Conservation (phyloP, 1,284 basidiomycete genomes). For the Leucoagaricus sp. region DNA sequence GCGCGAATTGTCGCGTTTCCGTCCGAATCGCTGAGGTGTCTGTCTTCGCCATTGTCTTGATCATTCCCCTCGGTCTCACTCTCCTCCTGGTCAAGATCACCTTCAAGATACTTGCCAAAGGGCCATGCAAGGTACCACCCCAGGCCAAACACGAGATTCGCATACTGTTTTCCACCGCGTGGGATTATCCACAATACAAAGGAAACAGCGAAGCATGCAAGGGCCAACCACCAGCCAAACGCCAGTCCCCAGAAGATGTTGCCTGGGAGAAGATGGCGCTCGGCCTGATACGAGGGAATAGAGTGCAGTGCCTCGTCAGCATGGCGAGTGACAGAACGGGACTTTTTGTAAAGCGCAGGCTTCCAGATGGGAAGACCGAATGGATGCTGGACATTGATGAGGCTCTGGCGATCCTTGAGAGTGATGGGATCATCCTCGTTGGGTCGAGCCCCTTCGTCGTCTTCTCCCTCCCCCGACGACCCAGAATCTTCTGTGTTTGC, state of each 20-base stretch:
- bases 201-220: conserved; percentile 70
- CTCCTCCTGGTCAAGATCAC: conserved; percentile 54
- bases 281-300: conserved; percentile 88
- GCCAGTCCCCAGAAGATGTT: conserved; percentile 90
- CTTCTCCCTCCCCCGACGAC: conserved; percentile 33
- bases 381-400: conserved; percentile 98
- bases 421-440: conserved; percentile 89
- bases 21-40: conserved; percentile 12
- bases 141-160: conserved; percentile 86
- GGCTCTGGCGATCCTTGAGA: conserved; percentile 94
- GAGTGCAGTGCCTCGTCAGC: conserved; percentile 95
- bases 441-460: conserved; percentile 34
- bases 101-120: conserved; percentile 98
- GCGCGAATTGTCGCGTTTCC: conserved; percentile 10
- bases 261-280: conserved; percentile 87
- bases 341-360: conserved; percentile 98
- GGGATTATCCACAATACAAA: conserved; percentile 76
- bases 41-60: conserved; percentile 32
- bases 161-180: conserved; percentile 81
- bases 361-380: conserved; percentile 99
- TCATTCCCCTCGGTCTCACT: conserved; percentile 39
- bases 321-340: conserved; percentile 92
- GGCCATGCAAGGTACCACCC: conserved; percentile 99
- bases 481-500: conserved; percentile 32
- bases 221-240: conserved; percentile 92